phyloP scores from a whole-genome alignment of 78 protist species.

The Dictyostelium purpureum region DNA sequence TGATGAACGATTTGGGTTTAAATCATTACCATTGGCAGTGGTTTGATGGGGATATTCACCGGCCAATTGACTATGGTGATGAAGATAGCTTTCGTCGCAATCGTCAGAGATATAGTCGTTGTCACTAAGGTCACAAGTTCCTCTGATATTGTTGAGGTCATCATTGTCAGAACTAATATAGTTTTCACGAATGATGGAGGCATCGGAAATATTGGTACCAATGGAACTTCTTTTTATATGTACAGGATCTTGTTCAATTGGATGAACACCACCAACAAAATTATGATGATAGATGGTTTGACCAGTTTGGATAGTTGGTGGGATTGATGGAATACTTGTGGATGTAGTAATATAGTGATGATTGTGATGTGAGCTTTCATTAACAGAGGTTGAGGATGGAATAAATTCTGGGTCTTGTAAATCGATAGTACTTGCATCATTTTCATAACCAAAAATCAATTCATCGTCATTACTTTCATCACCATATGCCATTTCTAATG shows the following conservation, averaged over 20 bases:
- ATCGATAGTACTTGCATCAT: constrained; percentile 23
- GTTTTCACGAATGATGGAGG: background rate
- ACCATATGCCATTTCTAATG: constrained; percentile 75
- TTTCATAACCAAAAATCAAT: constrained; percentile 67
- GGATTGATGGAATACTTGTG: no score
- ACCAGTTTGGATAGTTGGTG: no score
- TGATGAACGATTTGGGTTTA: constrained; percentile 10
- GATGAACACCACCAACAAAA: background rate
- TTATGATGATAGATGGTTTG: background rate
- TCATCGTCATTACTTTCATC: constrained; percentile 29
- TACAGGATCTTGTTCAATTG: constrained; percentile 19
- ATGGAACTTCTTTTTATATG: constrained; percentile 1
- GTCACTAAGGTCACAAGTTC: background rate
- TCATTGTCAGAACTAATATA: constrained; percentile 5
- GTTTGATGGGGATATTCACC: background rate
- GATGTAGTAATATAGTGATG: background rate
- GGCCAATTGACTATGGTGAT: background rate
- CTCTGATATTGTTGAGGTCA: background rate
- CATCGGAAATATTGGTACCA: constrained; percentile 12
- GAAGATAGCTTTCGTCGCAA: background rate
- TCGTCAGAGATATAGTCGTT: background rate
- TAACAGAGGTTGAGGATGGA: background rate
- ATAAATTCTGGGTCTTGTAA: constrained; percentile 15
- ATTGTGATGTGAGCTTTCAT: background rate
- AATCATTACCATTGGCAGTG: background rate